These are phyloP conservation scores for Fallopia convolvulus DNA, from an alignment of 148 eudicot genomes.

Conservation along the genomic window DNA sequence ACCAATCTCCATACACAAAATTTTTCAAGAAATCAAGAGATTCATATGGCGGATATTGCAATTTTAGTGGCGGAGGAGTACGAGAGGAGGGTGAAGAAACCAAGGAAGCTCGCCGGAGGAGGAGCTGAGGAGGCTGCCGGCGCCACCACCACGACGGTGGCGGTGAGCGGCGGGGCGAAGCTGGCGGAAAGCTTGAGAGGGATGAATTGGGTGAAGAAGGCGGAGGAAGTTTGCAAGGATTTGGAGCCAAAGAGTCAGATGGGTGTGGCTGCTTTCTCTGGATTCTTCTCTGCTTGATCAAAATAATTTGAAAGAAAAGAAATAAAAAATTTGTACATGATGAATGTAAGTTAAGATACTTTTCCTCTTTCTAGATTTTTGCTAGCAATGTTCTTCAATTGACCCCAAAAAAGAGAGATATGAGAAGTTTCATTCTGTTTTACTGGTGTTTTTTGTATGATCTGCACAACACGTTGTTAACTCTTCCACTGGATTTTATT, in stretches of 20 bases:
- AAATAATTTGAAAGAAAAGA: background rate
- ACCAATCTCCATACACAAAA: background rate
- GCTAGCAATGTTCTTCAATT: background rate
- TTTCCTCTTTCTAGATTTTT: background rate
- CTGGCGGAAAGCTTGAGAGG: slow-evolving; percentile 18
- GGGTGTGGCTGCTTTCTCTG: slow-evolving; percentile 47
- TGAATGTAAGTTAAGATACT: background rate
- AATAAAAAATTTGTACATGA: background rate
- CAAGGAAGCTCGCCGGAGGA: slow-evolving; percentile 21
- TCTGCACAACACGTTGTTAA: no score
- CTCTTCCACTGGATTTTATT: no score
- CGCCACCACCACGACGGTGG: slow-evolving; percentile 8
- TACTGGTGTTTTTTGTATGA: background rate
- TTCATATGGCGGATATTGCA: slow-evolving; percentile 72
- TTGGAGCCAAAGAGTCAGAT: slow-evolving; percentile 41
- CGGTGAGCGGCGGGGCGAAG: background rate
- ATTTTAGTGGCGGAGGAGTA: slow-evolving; percentile 84
- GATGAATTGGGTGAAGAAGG: slow-evolving; percentile 12
- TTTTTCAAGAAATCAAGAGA: background rate
- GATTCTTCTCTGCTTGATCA: slow-evolving; percentile 62
- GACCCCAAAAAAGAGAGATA: background rate
- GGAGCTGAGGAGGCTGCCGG: slow-evolving; percentile 16
- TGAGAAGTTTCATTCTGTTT: background rate
- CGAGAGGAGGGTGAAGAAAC: slow-evolving; percentile 55
- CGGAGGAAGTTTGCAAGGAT: slow-evolving; percentile 16